These are phyloP conservation scores for Wickerhamomyces tratensis DNA, from an alignment of 805 yeast species.

Conservation along the genomic window DNA sequence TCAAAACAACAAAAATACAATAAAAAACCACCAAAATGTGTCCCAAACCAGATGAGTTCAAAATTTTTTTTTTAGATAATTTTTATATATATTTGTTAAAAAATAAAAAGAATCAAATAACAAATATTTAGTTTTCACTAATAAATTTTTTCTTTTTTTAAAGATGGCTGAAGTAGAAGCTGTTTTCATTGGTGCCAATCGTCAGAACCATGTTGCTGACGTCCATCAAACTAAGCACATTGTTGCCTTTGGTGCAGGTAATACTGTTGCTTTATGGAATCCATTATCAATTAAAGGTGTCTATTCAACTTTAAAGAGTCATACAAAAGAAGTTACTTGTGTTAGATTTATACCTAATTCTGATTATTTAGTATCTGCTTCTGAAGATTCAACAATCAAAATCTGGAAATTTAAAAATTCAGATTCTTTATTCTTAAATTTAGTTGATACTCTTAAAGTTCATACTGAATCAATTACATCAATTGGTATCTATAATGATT, in stretches of 20 bases:
- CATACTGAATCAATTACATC: slow-evolving; percentile 47
- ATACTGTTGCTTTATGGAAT: slow-evolving; percentile 59
- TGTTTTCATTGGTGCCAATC: slow-evolving; percentile 64
- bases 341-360: slow-evolving; percentile 46
- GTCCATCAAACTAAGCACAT: slow-evolving; percentile 26
- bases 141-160: no score
- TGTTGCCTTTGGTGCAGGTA: slow-evolving; percentile 68
- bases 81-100: no score
- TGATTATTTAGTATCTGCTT: slow-evolving; percentile 43
- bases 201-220: slow-evolving; percentile 52
- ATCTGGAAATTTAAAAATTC: slow-evolving; percentile 40
- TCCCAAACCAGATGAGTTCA: no score
- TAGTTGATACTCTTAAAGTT: slow-evolving; percentile 23
- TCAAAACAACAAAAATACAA: no score
- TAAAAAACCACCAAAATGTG: no score
- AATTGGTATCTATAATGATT: slow-evolving; percentile 26
- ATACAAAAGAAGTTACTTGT: slow-evolving; percentile 53
- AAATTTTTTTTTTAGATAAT: no score
- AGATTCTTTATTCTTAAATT: slow-evolving; percentile 7
- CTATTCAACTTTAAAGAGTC: slow-evolving; percentile 47
- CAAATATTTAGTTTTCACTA: no score
- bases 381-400: slow-evolving; percentile 55
- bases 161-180: slow-evolving; percentile 33
- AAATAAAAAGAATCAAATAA: no score
- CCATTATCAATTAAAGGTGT: slow-evolving; percentile 45